Base-by-base conservation (phyloP, 164 flowering plant genomes). In the Kingdonia uniflora region DNA sequence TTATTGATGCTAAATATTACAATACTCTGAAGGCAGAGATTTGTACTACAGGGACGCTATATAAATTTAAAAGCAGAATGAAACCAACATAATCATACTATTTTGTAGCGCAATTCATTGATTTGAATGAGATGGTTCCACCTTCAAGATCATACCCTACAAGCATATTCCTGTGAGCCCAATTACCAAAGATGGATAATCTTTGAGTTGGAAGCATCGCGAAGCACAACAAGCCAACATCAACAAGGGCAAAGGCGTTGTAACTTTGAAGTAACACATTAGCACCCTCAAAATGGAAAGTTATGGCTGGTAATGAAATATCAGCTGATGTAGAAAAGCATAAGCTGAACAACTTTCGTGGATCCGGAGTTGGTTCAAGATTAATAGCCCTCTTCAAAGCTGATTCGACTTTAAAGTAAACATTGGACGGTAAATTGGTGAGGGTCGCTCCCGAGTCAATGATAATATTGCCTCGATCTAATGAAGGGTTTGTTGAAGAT, bases 371-470 rank as follows among this genome's bases (percentile, higher is more conserved):
- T 2, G 53, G 49, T 8, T 42, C 14, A 24, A 40, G 7, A 22
- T 20, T 3, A 19, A 55, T 54, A 0, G 64, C 57, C 6, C 44
- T 11, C 14, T 23, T 51, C 44, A 63, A 14, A 1, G 14, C 58
- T 0, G 65, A 19, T 17, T 55, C 62, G 6, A 80, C 20, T 0
- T 52, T 6, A 0, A 41, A 1, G 52, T 63, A 69, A 1, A 74
- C 22, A 0, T 60, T 52, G 0, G 14, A 0, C 0, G 74, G 75
- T 0, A 80, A 53, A 0, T 62, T 6, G 0, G 79, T 75, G 15
- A 74, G 37, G 0, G 85, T 76, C 0, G 84, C 77, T 1, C 92
- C 87, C 0, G 84, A 79, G 49, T 84, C 92, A 2, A 84, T 71
- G 48, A 84, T 74, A n/a, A 79, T 79, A 45, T 77, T 79, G 0